Evolutionary conservation across 192 early-diverging fungal genomes (phyloP).

Genomic region (Chytriomyces sp.): DNA sequence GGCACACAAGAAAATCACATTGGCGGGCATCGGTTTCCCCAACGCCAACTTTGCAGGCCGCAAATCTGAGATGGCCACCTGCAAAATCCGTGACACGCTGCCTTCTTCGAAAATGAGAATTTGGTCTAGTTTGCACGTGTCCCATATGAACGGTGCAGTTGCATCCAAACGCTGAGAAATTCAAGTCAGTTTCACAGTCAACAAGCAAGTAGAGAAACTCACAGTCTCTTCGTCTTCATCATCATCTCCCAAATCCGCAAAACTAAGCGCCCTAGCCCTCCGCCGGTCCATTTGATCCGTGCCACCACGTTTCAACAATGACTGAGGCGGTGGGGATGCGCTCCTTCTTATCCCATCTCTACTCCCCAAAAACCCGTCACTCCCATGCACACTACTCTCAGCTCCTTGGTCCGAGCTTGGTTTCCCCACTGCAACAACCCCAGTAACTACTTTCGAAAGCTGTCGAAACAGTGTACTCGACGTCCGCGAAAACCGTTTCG

Average conservation of each 20-base stretch:
- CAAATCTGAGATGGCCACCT: conserved; percentile 74
- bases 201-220: too few relatives aligned
- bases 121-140: conserved; percentile 81
- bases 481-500: background rate
- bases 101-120: conserved; percentile 91
- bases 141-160: conserved; percentile 71
- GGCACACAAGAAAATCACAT: conserved; percentile 84
- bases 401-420: background rate
- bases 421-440: background rate
- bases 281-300: too few relatives aligned
- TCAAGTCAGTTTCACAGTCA: background rate
- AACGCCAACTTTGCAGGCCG: conserved; percentile 12
- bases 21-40: conserved; percentile 71
- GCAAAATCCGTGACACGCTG: conserved; percentile 75
- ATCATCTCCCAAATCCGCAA: too few relatives aligned
- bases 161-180: background rate
- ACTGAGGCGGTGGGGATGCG: too few relatives aligned
- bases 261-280: too few relatives aligned
- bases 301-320: too few relatives aligned
- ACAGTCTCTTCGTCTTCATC: background rate
- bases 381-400: background rate
- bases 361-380: background rate
- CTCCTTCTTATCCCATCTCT: too few relatives aligned
- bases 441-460: background rate
- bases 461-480: background rate